Conservation (phyloP, 2,329 filamentous ascomycete species). For the Apiospora koreana region DNA sequence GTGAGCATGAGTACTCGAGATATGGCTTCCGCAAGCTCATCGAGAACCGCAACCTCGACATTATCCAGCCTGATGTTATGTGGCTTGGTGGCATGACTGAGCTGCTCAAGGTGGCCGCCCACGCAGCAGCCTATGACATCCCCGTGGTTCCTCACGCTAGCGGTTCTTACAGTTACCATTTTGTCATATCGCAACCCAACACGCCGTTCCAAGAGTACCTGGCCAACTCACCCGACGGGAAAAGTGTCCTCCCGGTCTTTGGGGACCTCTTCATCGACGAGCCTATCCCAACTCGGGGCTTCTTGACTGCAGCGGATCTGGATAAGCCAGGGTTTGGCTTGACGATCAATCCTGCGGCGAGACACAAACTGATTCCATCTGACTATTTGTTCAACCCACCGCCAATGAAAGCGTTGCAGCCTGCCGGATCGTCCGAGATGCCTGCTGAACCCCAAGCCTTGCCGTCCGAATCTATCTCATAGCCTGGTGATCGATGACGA, state of each 20-base stretch:
- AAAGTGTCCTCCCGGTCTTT: slow-evolving; percentile 88
- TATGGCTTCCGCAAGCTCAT: slow-evolving; percentile 95
- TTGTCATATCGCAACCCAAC: slow-evolving; percentile 90
- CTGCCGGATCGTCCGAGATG: slow-evolving; percentile 28
- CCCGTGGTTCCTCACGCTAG: slow-evolving; percentile 94
- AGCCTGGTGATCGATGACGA: background rate
- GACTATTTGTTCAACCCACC: slow-evolving; percentile 70
- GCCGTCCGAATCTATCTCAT: background rate
- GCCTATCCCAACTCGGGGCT: slow-evolving; percentile 83
- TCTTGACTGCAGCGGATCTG: slow-evolving; percentile 74
- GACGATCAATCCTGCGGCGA: slow-evolving; percentile 77
- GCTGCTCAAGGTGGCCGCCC: slow-evolving; percentile 82
- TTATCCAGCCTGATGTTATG: slow-evolving; percentile 96
- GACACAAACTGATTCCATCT: slow-evolving; percentile 72
- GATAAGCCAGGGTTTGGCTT: slow-evolving; percentile 92
- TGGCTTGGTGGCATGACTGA: slow-evolving; percentile 95
- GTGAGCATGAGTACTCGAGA: slow-evolving; percentile 92
- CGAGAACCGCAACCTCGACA: slow-evolving; percentile 88
- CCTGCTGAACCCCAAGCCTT: background rate
- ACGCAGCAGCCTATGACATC: slow-evolving; percentile 91
- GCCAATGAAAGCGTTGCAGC: slow-evolving; percentile 47
- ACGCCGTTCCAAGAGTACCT: slow-evolving; percentile 95
- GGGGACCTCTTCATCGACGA: slow-evolving; percentile 89
- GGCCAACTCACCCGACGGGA: slow-evolving; percentile 88
- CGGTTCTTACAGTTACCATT: slow-evolving; percentile 94